phyloP scores from a whole-genome alignment of 139 green algal species.

The Penium margaritaceum region DNA sequence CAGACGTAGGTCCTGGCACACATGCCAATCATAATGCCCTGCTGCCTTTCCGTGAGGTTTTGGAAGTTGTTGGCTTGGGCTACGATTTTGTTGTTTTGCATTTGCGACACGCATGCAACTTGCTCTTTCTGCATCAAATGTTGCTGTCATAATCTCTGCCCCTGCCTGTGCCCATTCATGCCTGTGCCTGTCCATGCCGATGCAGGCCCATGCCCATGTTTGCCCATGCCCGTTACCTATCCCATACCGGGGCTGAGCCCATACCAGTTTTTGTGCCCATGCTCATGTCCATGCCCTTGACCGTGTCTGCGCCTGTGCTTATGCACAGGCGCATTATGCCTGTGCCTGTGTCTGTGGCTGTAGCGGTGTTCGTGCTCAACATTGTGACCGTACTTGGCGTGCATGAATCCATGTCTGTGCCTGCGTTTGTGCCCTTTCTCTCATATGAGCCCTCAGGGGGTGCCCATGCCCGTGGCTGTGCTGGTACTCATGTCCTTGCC shows the following conservation, averaged over 20 bases:
- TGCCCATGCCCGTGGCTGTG: no score
- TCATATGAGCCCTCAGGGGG: no score
- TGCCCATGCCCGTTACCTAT: not conserved
- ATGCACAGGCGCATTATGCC: no score
- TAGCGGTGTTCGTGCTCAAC: no score
- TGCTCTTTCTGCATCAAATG: no score
- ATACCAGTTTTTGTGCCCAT: not conserved
- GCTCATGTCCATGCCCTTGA: not conserved
- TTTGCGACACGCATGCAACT: not conserved
- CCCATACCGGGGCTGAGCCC: no score
- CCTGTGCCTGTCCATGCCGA: not conserved
- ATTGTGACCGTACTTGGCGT: no score
- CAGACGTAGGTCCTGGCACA: not conserved
- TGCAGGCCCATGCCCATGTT: not conserved
- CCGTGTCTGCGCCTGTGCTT: not conserved
- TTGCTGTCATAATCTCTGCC: no score
- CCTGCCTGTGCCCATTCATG: no score
- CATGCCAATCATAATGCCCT: not conserved
- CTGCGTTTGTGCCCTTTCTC: constrained; percentile 83
- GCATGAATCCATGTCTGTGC: constrained; percentile 57
- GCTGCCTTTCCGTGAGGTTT: not conserved
- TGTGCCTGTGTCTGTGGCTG: no score
- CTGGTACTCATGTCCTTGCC: no score
- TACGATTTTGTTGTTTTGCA: not conserved
- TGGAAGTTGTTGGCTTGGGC: not conserved